These are phyloP conservation scores for Russula sp. DNA, from an alignment of 768 basidiomycete species.

Conservation along the genomic window DNA sequence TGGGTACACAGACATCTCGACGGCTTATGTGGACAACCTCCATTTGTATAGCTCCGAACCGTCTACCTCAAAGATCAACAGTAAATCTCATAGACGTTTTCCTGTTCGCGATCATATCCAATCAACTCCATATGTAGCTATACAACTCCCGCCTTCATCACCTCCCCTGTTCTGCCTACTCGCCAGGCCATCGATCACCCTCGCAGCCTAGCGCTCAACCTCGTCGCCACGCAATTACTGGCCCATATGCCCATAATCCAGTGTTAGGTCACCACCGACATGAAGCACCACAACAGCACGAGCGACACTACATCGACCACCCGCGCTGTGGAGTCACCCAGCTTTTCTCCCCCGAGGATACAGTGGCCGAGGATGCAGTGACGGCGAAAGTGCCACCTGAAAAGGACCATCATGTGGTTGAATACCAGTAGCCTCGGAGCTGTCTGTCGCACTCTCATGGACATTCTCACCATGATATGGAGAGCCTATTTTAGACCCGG, in stretches of 20 bases:
- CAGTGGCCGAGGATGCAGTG: neutral
- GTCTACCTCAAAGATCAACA: constrained; percentile 31
- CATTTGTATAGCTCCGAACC: constrained; percentile 55
- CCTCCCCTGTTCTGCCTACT: neutral
- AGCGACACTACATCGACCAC: constrained; percentile 30
- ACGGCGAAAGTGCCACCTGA: neutral
- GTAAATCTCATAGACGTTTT: constrained; percentile 2
- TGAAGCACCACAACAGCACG: constrained; percentile 35
- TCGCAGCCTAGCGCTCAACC: neutral
- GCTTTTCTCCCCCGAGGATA: neutral
- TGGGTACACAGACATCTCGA: constrained; percentile 58
- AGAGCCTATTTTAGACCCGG: constrained; percentile 13
- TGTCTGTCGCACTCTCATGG: neutral
- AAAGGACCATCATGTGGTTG: neutral
- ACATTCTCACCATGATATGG: constrained; percentile 27
- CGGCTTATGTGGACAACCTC: constrained; percentile 68
- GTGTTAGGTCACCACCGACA: constrained; percentile 41
- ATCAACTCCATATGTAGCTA: neutral
- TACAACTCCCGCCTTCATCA: neutral
- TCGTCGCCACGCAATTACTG: constrained; percentile 9
- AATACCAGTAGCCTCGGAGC: neutral
- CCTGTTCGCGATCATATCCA: neutral
- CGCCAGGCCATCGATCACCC: neutral
- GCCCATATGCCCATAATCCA: constrained; percentile 6
- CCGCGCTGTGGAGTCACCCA: constrained; percentile 15